Percentiles rank a stretch among this genome's conserved stretches.
Evolutionary conservation across 208 protist genomes (phyloP).

Genomic region (Leishmania guyanensis): DNA sequence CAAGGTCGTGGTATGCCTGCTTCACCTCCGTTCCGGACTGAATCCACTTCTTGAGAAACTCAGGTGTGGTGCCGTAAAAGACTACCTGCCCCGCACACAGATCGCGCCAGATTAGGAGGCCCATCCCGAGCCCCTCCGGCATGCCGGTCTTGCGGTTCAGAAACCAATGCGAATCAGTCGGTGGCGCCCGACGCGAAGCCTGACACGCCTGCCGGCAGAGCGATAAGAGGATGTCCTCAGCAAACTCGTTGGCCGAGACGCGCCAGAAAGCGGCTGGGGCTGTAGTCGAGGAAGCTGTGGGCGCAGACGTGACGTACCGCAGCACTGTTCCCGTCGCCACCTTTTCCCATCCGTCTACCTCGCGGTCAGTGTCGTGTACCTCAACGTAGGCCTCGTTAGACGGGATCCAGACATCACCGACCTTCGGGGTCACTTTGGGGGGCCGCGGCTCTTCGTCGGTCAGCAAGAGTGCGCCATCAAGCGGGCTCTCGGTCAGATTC

Average conservation of each 20-base stretch:
- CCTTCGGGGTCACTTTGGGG: background rate
- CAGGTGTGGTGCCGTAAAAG: slow-evolving; percentile 50
- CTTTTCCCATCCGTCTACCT: slow-evolving; percentile 10
- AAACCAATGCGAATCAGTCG: slow-evolving; percentile 57
- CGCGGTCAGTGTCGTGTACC: background rate
- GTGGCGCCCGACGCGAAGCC: slow-evolving; percentile 36
- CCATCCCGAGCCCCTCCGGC: slow-evolving; percentile 34
- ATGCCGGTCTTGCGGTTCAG: slow-evolving; percentile 30
- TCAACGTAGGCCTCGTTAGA: slow-evolving; percentile 36
- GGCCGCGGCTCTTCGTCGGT: slow-evolving; percentile 30
- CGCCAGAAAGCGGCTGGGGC: slow-evolving; percentile 5
- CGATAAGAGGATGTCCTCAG: slow-evolving; percentile 58
- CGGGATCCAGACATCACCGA: slow-evolving; percentile 50
- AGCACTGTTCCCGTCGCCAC: slow-evolving; percentile 42
- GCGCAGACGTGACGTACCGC: slow-evolving; percentile 18
- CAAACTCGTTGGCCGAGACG: slow-evolving; percentile 35
- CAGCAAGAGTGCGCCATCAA: slow-evolving; percentile 33
- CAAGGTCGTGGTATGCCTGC: slow-evolving; percentile 23
- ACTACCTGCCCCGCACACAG: slow-evolving; percentile 33
- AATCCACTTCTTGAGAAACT: slow-evolving; percentile 51
- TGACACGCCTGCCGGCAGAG: slow-evolving; percentile 57
- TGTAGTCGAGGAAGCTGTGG: background rate
- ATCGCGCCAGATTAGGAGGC: slow-evolving; percentile 47
- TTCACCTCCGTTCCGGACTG: slow-evolving; percentile 32
- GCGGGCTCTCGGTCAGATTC: slow-evolving; percentile 39